phyloP scores from a whole-genome alignment of 352 stramenopile species.

The Phytophthora agathidicida region DNA sequence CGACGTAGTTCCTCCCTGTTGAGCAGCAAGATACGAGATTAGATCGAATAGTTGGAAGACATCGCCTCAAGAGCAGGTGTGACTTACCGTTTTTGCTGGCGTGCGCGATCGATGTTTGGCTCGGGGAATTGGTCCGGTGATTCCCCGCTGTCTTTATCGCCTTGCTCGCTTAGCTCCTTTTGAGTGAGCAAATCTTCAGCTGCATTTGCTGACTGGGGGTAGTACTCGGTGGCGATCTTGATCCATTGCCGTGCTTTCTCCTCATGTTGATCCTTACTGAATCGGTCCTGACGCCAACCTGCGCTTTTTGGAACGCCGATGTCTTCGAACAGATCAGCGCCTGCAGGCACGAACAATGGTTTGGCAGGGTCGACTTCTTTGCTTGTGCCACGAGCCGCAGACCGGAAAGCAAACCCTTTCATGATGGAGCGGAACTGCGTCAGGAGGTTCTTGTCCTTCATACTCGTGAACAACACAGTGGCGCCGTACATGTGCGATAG shows the following conservation, averaged over 20 bases:
- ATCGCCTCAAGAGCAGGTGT: too few relatives aligned
- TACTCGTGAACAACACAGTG: slow-evolving; percentile 84
- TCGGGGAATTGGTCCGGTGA: slow-evolving; percentile 56
- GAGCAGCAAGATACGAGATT: neutral
- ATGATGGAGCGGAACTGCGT: slow-evolving; percentile 71
- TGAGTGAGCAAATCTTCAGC: slow-evolving; percentile 30
- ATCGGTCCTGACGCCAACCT: slow-evolving; percentile 50
- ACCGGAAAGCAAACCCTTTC: slow-evolving; percentile 70
- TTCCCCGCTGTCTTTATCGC: slow-evolving; percentile 34
- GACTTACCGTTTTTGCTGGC: slow-evolving; percentile 71
- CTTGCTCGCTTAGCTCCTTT: slow-evolving; percentile 32
- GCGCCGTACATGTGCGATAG: slow-evolving; percentile 89
- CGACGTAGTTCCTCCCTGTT: slow-evolving; percentile 67
- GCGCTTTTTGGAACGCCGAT: slow-evolving; percentile 73
- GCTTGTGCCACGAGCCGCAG: slow-evolving; percentile 41
- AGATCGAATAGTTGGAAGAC: neutral
- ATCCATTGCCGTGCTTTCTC: slow-evolving; percentile 75
- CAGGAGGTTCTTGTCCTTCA: slow-evolving; percentile 86
- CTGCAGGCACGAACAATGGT: slow-evolving; percentile 72
- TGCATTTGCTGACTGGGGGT: slow-evolving; percentile 48
- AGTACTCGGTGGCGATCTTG: slow-evolving; percentile 70
- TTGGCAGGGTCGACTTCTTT: slow-evolving; percentile 78
- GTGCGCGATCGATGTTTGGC: slow-evolving; percentile 68
- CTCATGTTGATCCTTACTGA: slow-evolving; percentile 58
- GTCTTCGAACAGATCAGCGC: slow-evolving; percentile 75